Base-by-base conservation (phyloP, 78 protist genomes). In the Dictyostelium citrinum region DNA sequence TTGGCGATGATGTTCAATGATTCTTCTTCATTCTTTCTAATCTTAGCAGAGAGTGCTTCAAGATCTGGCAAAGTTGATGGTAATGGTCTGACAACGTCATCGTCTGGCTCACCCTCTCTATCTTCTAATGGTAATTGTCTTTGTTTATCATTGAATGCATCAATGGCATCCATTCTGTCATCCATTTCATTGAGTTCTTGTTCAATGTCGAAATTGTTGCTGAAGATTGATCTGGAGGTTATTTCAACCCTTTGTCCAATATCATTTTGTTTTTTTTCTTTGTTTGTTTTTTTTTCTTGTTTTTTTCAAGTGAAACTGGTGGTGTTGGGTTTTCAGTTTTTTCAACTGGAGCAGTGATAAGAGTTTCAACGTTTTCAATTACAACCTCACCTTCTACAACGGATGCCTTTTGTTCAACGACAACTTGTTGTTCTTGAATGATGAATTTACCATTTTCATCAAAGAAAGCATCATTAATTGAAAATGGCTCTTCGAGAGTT, bases 61-160 rank as follows among this genome's bases (percentile, higher is more conserved):
- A 86, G 46, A 43, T 86, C 92, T 58, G 84, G 84, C n/a, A 80
- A 55, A 8, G 16, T 20, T 3, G 51, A 31, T 80, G 84, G 84
- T 51, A 31, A 5, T 55, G 46, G 37, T 55, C 61, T 17, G 2
- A 33, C 2, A 5, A 16, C 11, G 7, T 14, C 35, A 37, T 6
- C 51, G 10, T 80, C 84, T 8, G 12, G 12, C 17, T 35, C n/a
- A 22, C n/a, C 46, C 22, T 55, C 84, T 24, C 24, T 49, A 1
- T 80, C 72, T 0, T 55, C 68, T 0, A 14, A 0, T 55, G 29
- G 8, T 31, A 39, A n/a, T 27, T 80, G 9, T n/a, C 5, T 14
- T 41, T 35, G 31, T 7, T 43, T 22, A 27, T 76, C 24, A 31
- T 29, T 6, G 17, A 46, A 5, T 8, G 2, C 31, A 1, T 41